Evolutionary conservation across 768 basidiomycete genomes (phyloP), one percentile per base, ranked within the genome.

Genomic region (Peribolospora kevripleyi): DNA sequence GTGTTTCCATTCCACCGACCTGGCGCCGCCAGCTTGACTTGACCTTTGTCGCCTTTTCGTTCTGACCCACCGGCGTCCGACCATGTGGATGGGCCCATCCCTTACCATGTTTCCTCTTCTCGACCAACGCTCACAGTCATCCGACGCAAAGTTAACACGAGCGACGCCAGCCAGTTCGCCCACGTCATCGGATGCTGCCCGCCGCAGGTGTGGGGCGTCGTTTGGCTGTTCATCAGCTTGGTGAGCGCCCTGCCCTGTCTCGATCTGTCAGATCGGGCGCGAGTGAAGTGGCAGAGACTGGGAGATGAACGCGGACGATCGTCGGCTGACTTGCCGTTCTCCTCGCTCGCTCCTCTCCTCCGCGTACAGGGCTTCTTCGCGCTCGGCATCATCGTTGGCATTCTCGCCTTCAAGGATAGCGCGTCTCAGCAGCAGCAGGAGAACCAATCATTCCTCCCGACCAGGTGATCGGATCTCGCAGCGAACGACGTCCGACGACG

Each of bases 91-190:
- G 73, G 84, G 49, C 85, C 85, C 66, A n/a, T n/a, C n/a, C n/a
- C n/a, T n/a, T 53, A 6, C 5, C 40, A 11, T 7, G 7, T 53
- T 40, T 43, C 45, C 14, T 10, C 13, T 4, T 5, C 45, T 11
- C 36, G 3, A 38, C 47, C 10, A 6, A 10, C 10, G 25, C 9
- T 8, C n/a, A 13, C 6, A 38, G 41, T 60, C 43, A 58, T 60
- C 53, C 57, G 60, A 14, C 59, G 62, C 14, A 65, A 65, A 54
- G 77, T 83, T 58, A 87, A 88, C 61, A 74, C 75, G n/a, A 84
- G 82, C 13, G 87, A 91, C 62, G 87, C 87, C 0, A 79, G 80
- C 3, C 78, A 78, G 7, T 91, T 87, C 61, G 82, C 87, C 3
- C 70, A 78, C 13, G 76, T 84, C 45, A 6, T 39, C 36, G 25